Evolutionary conservation across 1,284 basidiomycete species (phyloP).

Genomic region (Cutaneotrichosporon arboriforme): DNA sequence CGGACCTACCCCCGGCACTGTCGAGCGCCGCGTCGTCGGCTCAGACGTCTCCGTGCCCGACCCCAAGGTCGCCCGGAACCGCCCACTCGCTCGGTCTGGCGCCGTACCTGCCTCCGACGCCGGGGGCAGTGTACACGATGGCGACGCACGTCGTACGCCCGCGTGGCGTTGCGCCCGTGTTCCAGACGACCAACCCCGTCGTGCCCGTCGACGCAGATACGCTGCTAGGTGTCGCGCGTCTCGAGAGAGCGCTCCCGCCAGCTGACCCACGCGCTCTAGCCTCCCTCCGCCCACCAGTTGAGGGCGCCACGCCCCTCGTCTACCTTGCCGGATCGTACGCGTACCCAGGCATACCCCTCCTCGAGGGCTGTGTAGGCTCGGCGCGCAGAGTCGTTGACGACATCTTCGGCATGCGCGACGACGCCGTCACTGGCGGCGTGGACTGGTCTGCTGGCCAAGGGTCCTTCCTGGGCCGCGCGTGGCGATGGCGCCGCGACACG

Average conservation of each 20-base stretch:
- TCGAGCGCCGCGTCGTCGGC: constrained; percentile 1
- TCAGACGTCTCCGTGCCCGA: constrained; percentile 9
- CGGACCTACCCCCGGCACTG: constrained; percentile 1
- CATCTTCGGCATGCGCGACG: constrained; percentile 13
- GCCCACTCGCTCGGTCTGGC: background rate
- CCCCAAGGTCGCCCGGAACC: background rate
- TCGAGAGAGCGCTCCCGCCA: constrained; percentile 54
- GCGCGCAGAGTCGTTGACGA: constrained; percentile 34
- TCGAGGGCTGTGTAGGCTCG: constrained; percentile 48
- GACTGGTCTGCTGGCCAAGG: constrained; percentile 35
- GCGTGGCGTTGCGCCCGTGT: constrained; percentile 41
- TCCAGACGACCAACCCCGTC: constrained; percentile 70
- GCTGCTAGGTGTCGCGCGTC: constrained; percentile 56
- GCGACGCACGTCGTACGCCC: constrained; percentile 56
- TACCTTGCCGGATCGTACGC: constrained; percentile 46
- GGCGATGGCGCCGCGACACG: constrained; percentile 26
- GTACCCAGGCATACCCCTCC: constrained; percentile 48
- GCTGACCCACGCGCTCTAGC: constrained; percentile 15
- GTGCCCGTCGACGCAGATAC: constrained; percentile 52
- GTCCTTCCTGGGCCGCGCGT: constrained; percentile 22
- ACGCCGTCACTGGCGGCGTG: constrained; percentile 14
- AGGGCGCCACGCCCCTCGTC: constrained; percentile 13
- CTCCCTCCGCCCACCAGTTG: constrained; percentile 10
- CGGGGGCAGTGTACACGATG: constrained; percentile 54
- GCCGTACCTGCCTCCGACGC: constrained; percentile 27